phyloP scores from a whole-genome alignment of 306 rosid genomes.

The Pterocarpus santalinus region DNA sequence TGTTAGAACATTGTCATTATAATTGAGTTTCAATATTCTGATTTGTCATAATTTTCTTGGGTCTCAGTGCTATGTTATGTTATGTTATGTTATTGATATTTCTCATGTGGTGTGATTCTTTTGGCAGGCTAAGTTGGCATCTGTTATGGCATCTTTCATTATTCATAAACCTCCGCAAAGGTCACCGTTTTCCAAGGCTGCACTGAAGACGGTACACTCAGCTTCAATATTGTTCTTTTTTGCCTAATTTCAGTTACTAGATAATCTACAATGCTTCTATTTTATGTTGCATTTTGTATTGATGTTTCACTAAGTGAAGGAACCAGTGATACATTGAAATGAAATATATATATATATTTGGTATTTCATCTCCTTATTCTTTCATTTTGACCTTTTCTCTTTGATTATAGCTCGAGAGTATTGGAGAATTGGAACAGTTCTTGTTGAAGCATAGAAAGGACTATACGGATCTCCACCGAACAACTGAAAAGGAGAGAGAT shows the following conservation, averaged over 20 bases:
- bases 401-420: conserved; percentile 79
- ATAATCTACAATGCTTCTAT: not conserved
- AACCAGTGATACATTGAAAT: conserved; percentile 13
- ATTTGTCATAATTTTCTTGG: not conserved
- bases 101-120: conserved; percentile 25
- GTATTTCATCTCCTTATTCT: conserved; percentile 23
- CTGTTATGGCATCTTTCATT: conserved; percentile 86
- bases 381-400: conserved; percentile 1
- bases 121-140: conserved; percentile 84
- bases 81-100: not conserved
- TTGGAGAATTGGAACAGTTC: conserved; percentile 81
- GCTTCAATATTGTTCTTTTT: conserved; percentile 15
- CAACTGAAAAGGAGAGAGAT: conserved; percentile 94
- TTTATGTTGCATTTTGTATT: not conserved
- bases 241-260: not conserved
- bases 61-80: not conserved
- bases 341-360: not conserved
- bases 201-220: conserved; percentile 77
- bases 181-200: conserved; percentile 79
- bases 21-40: no score
- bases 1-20: conserved; percentile 13
- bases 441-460: conserved; percentile 91
- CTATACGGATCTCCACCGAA: conserved; percentile 89
- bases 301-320: conserved; percentile 9
- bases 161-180: conserved; percentile 84